Percentiles rank a stretch among this genome's conserved stretches.
Conservation (phyloP, 306 rosid genomes). For the Hippophae gyantsensis region DNA sequence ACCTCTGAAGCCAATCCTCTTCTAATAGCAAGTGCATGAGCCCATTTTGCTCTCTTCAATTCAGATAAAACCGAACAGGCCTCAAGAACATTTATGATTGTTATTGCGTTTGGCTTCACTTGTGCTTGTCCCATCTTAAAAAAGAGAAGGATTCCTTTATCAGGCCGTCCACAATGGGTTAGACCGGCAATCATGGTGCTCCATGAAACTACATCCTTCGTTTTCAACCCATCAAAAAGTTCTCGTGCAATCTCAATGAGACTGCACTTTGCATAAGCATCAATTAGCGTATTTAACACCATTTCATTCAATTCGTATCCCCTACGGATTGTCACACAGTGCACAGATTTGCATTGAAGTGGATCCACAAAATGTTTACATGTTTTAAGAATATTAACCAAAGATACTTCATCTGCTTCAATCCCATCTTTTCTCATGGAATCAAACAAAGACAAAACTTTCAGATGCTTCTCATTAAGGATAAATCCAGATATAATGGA, state of each 20-base stretch:
- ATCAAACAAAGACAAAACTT: constrained; percentile 25
- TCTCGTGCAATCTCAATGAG: constrained; percentile 20
- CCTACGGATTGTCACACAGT: constrained; percentile 22
- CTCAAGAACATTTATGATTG: constrained; percentile 30
- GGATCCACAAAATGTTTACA: constrained; percentile 24
- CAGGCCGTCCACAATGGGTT: constrained; percentile 23
- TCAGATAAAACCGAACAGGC: constrained; percentile 34
- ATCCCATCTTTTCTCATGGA: constrained; percentile 27
- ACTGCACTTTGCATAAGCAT: constrained; percentile 39
- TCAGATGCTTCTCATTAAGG: constrained; percentile 25
- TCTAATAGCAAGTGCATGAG: constrained; percentile 33
- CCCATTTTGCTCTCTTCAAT: constrained; percentile 30
- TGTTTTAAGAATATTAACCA: constrained; percentile 38
- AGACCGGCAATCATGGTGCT: constrained; percentile 46
- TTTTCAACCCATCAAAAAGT: constrained; percentile 28
- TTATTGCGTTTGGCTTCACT: constrained; percentile 27
- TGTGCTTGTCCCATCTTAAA: constrained; percentile 20
- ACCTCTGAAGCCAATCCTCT: constrained; percentile 24
- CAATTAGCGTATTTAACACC: constrained; percentile 31
- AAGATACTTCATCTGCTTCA: constrained; percentile 30
- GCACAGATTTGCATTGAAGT: constrained; percentile 25
- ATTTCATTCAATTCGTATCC: constrained; percentile 27
- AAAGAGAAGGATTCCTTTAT: constrained; percentile 27
- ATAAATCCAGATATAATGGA: constrained; percentile 28
- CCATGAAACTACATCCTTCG: constrained; percentile 35